Evolutionary conservation across 768 basidiomycete genomes (phyloP), one percentile per base, ranked within the genome.

Genomic region (Macrolepiota dolichaula): DNA sequence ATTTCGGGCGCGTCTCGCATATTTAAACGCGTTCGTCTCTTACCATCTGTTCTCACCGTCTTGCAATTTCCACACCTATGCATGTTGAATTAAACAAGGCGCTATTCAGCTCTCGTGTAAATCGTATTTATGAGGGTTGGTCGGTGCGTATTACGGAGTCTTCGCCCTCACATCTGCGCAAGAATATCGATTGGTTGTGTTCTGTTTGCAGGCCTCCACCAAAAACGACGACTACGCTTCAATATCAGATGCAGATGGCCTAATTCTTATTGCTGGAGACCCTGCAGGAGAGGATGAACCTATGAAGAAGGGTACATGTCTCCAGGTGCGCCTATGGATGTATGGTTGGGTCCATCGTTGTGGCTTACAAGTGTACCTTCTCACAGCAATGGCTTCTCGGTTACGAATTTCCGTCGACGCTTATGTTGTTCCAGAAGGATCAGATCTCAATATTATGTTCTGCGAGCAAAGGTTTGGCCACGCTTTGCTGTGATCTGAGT

Each of bases 331-430:
- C 32, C 25, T 37, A 62, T 51, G 38, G 27, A 35, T 19, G 36
- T 35, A 27, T 50, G 42, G 36, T 40, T 29, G 27, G 22, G 40
- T 36, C 35, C 52, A 36, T 62, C 35, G 17, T 47, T 46, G 51
- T 46, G 36, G 52, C 63, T 66, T 53, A 64, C 65, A 46, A 68
- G 32, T 67, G 62, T 63, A 64, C 57, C 52, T n/a, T n/a, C 32
- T 51, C 53, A 61, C 65, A 97, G 96, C 96, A 95, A 70, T 97
- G 95, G 92, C 80, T 99, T 17, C 83, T 98, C 40, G 96, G 96
- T 13, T 98, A 95, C 73, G 96, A 99, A 74, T 98, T 98, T 70
- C 97, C 96, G 2, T 94, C 94, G 0, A 98, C 96, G 0, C 79
- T 98, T 29, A 81, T 96, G 61, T 77, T 98, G 19, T 91, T 98